A percentile compares a stretch with the other conserved stretches of the same genome.
phyloP scores from a whole-genome alignment of 78 protist genomes.

The Planoprotostelium fungivorum region DNA sequence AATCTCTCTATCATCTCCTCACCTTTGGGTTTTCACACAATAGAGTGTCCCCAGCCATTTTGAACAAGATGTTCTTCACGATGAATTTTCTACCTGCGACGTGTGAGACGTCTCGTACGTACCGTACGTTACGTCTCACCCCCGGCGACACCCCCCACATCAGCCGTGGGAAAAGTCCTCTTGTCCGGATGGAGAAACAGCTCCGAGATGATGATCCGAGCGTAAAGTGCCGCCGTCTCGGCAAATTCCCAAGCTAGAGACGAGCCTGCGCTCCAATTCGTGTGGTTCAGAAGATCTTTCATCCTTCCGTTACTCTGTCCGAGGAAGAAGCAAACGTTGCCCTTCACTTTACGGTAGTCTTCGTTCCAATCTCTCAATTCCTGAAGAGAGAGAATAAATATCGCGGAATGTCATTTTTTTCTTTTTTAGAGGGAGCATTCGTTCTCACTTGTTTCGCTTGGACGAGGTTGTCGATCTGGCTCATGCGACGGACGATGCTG shows the following conservation, averaged over 20 bases:
- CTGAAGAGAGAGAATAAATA: neutral
- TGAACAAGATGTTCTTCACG: neutral
- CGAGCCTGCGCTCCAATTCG: neutral
- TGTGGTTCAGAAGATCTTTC: neutral
- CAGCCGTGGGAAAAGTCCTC: neutral
- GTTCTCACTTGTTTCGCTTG: neutral
- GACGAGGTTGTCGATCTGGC: neutral
- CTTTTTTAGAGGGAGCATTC: neutral
- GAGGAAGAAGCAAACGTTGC: neutral
- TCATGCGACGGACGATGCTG: neutral
- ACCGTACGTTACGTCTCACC: neutral
- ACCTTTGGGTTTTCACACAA: neutral
- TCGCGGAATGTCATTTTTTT: no score
- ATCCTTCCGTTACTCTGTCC: neutral
- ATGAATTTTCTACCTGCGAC: neutral
- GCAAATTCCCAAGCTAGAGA: neutral
- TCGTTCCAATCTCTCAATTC: neutral
- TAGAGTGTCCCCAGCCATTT: neutral
- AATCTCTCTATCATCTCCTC: neutral
- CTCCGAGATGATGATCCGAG: neutral
- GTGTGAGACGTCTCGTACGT: neutral
- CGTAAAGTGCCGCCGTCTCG: neutral
- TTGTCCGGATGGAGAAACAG: neutral
- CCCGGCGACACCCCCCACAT: neutral
- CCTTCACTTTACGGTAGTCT: neutral